These are phyloP conservation scores for Trichoderma koningii DNA, from an alignment of 2,329 filamentous ascomycete species.

Conservation along the genomic window DNA sequence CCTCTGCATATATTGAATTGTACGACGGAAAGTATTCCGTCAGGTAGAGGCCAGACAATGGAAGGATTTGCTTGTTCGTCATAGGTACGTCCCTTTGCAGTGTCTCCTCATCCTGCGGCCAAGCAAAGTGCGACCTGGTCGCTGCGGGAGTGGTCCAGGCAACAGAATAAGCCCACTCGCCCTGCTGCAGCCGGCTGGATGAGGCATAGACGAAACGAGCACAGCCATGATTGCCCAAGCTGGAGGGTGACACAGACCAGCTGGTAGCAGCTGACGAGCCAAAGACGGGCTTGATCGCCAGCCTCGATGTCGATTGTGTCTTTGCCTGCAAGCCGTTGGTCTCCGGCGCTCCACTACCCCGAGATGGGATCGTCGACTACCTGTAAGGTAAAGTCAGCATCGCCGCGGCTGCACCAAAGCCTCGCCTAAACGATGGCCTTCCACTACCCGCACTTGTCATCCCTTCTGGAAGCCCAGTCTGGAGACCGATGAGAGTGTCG, in stretches of 20 bases:
- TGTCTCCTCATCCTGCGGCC: not conserved
- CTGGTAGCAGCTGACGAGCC: not conserved
- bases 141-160: not conserved
- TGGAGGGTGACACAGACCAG: not conserved
- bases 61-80: conserved; percentile 8
- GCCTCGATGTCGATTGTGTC: not conserved
- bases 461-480: conserved; percentile 2
- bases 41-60: not conserved
- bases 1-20: not conserved
- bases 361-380: too few species aligned
- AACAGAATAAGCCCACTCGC: not conserved
- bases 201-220: conserved; percentile 1
- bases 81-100: not conserved
- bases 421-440: not conserved
- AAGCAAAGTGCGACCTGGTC: not conserved
- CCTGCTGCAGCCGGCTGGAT: not conserved
- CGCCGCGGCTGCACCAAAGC: not conserved
- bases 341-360: too few species aligned
- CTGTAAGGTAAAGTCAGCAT: too few species aligned
- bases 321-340: too few species aligned
- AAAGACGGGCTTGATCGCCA: not conserved
- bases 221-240: conserved; percentile 9
- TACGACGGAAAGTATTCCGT: not conserved
- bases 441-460: not conserved
- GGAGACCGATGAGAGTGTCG: not conserved